Percentiles rank a stretch among this genome's conserved stretches.
These are phyloP conservation scores for Entomortierella beljakovae DNA, from an alignment of 192 early-diverging fungal species.

Conservation along the genomic window DNA sequence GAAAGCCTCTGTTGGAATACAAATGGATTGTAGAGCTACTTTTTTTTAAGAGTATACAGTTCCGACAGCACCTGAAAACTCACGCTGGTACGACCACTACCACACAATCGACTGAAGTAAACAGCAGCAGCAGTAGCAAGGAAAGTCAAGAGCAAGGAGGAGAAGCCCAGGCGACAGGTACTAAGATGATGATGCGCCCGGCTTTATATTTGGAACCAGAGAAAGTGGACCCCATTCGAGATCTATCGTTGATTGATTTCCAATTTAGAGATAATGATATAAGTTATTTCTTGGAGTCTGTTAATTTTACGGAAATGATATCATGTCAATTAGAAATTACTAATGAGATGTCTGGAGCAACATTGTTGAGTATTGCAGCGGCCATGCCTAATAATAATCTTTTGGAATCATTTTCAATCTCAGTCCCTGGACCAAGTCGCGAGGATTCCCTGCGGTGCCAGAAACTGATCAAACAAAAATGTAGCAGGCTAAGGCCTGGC, in stretches of 20 bases:
- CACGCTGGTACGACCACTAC: too few relatives aligned
- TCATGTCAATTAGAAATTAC: not conserved
- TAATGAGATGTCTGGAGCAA: constrained; percentile 7
- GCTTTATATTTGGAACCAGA: not conserved
- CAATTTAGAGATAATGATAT: constrained; percentile 3
- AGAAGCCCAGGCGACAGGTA: too few relatives aligned
- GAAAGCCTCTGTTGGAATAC: constrained; percentile 4
- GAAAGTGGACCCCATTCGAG: not conserved
- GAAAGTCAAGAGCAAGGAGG: not conserved
- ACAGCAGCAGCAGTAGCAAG: too few relatives aligned
- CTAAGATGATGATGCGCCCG: not conserved
- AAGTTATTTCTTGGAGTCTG: constrained; percentile 1
- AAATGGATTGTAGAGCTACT: constrained; percentile 10
- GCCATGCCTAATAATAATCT: constrained; percentile 2
- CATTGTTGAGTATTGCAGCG: not conserved
- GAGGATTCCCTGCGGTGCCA: constrained; percentile 5
- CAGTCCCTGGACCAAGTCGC: not conserved
- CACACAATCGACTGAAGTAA: too few relatives aligned
- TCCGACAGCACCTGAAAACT: not conserved
- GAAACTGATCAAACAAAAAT: not conserved
- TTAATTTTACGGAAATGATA: not conserved
- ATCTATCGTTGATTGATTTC: not conserved
- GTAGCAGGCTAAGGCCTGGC: not conserved
- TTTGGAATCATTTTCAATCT: constrained; percentile 10
- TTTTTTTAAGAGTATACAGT: constrained; percentile 1